These are phyloP conservation scores for Vitis rupestris DNA, from an alignment of 164 flowering plant genomes.

Conservation along the genomic window DNA sequence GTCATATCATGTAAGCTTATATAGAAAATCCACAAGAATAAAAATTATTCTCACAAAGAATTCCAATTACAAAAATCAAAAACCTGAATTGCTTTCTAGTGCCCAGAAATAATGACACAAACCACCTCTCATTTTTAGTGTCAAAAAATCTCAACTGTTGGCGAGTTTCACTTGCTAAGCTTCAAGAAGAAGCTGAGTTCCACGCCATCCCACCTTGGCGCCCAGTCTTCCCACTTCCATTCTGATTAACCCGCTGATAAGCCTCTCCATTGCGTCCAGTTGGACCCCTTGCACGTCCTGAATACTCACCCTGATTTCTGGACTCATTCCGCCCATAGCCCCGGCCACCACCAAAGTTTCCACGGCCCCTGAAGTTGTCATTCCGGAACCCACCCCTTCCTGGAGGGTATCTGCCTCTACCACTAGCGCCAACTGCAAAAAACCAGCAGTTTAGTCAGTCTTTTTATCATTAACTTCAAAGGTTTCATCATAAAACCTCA, in stretches of 20 bases:
- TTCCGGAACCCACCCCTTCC: constrained; percentile 65
- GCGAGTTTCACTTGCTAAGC: background rate
- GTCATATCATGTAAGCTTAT: constrained; percentile 7
- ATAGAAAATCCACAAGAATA: background rate
- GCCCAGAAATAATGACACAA: constrained; percentile 6
- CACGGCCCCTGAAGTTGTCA: constrained; percentile 66
- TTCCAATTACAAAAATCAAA: constrained; percentile 11
- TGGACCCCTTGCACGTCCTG: constrained; percentile 47
- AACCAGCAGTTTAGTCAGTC: constrained; percentile 2
- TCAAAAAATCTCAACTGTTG: constrained; percentile 18
- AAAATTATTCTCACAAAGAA: constrained; percentile 9
- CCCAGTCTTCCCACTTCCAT: constrained; percentile 33
- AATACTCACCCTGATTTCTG: constrained; percentile 55
- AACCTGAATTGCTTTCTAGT: constrained; percentile 9
- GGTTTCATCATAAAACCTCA: too few species aligned
- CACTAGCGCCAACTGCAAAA: constrained; percentile 44
- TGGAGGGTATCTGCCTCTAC: constrained; percentile 52
- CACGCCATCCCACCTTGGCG: constrained; percentile 25
- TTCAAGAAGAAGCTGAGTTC: constrained; percentile 10
- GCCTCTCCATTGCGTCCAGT: constrained; percentile 45
- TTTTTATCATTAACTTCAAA: background rate
- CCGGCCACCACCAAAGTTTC: constrained; percentile 49
- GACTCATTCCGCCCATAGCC: constrained; percentile 63
- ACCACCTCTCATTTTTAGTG: constrained; percentile 6
- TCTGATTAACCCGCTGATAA: constrained; percentile 51